Evolutionary conservation across 306 rosid genomes (phyloP), one percentile per base, ranked within the genome.

Genomic region (Vigna nakashimae): DNA sequence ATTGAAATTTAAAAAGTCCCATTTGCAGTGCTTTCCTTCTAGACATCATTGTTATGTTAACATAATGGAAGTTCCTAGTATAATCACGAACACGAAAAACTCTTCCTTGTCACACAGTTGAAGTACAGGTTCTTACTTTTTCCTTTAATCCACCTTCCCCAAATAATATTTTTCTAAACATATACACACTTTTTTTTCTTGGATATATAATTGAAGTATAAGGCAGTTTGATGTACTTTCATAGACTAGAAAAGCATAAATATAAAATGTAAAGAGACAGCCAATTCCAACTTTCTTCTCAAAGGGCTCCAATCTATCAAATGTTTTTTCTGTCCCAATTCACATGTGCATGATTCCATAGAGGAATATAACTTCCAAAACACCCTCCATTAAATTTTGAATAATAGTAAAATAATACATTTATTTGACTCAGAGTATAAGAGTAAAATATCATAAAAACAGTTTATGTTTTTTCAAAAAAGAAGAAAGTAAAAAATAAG

Each of bases 181-280:
- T 55, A 24, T 70, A 55, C 46, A 11, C 26, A 30, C 3, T 26
- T 73, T 65, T 60, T 60, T 40, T 75, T 17, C 14, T 53, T 70
- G 45, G 24, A 81, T 68, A 60, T 77, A 77, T 84, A 66, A 81
- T 69, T 74, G 76, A 81, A 63, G 50, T 73, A 69, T 76, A 71
- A 76, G 57, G 63, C 63, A 80, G 68, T 64, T 74, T 49, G 56
- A 74, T 52, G 75, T 82, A 71, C 18, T 53, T 62, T 77, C 65
- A 38, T 66, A 4, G 1, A 59, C 58, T 38, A 80, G 76, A 77
- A 79, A 78, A 77, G 74, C 78, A 81, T 53, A 77, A 10, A 45
- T 62, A 80, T 51, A 17, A 77, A 50, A 72, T 75, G 63, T 48
- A 55, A 73, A 63, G 72, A 63, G 75, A 51, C 59, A 74, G 28